phyloP scores from a whole-genome alignment of 2,329 filamentous ascomycete species.

The Neospermospora avenae region DNA sequence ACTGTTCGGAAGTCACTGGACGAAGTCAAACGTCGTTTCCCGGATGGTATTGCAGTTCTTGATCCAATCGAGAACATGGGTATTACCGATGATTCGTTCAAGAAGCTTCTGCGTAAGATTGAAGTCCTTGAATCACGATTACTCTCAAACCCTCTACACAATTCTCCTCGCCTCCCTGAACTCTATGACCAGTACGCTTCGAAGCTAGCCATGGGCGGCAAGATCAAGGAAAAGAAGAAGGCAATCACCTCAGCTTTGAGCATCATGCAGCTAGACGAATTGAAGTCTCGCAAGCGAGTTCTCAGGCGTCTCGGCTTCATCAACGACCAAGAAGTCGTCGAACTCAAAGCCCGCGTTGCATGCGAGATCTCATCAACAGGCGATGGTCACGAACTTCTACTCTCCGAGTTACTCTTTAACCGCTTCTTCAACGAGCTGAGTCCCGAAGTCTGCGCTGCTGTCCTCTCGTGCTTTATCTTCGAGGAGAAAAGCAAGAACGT shows the following conservation, averaged over 20 bases:
- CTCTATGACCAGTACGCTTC: conserved; percentile 83
- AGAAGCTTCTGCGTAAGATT: conserved; percentile 90
- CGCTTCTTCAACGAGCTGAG: conserved; percentile 95
- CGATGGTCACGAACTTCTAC: conserved; percentile 85
- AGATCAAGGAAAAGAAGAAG: conserved; percentile 87
- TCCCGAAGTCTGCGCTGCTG: conserved; percentile 81
- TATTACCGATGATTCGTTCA: conserved; percentile 89
- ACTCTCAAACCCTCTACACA: conserved; percentile 84
- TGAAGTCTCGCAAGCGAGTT: conserved; percentile 94
- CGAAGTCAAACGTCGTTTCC: conserved; percentile 84
- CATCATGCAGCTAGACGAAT: conserved; percentile 89
- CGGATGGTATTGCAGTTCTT: conserved; percentile 82
- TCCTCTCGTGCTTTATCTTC: conserved; percentile 93
- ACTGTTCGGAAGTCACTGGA: conserved; percentile 64
- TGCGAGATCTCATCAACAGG: conserved; percentile 89
- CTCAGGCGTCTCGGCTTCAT: conserved; percentile 92
- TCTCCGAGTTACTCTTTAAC: conserved; percentile 93
- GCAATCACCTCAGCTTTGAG: conserved; percentile 80
- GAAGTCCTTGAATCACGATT: conserved; percentile 92
- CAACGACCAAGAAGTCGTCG: conserved; percentile 90
- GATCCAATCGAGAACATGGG: conserved; percentile 97
- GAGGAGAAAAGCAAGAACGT: conserved; percentile 85
- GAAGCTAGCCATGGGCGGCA: conserved; percentile 71
- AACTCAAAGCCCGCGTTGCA: conserved; percentile 94
- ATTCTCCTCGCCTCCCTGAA: conserved; percentile 77